Base-by-base conservation (phyloP, 163 green algal genomes). In the Chloromonas sp. region DNA sequence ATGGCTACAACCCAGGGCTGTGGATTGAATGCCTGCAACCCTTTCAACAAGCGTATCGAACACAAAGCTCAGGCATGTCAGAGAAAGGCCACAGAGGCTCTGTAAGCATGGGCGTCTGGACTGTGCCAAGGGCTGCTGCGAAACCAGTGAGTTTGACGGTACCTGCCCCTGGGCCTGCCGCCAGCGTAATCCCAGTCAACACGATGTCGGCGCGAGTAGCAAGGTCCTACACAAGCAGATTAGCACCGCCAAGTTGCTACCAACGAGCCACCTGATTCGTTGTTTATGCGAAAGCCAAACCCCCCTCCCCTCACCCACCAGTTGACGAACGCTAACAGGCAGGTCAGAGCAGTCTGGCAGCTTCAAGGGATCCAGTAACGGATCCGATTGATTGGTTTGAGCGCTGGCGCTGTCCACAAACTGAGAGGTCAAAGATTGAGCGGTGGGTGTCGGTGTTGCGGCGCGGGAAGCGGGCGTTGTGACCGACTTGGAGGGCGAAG, bases 171-270 rank as follows among this genome's bases (percentile, higher is more conserved):
- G 86, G 82, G 15, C 86, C 86, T 0, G 86, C 86, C 0, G 83
- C 85, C 79, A 88, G 79, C 1, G 83, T 84, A 1, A 88, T 84
- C 5, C 85, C 85, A 2, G 79, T 82, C 59, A 82, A 5, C 5
- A 74, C 66, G 5, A 74, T 15, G 66, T 74, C 66, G 5, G 66
- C 66, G 66, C 11, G 5, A 11, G 66, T 11, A 11, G 66, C 66
- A 5, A 74, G 66, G 5, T 74, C 36, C 36, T 36, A 36, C 36
- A 36, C 36, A 36, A 36, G 36, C 36, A 36, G 36, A 36, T 36
- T 36, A 36, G 36, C 36, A 36, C 36, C 36, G 36, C 36, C 36
- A 36, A 36, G 36, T 36, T 36, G 36, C 36, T 36, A 36, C 36
- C 36, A 36, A 36, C 36, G 36, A 36, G 36, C 36, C 36, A 36